A percentile compares a stretch with the other conserved stretches of the same genome.
These are phyloP conservation scores for Aethionema arabicum DNA, from an alignment of 345 rosid genomes.

Conservation along the genomic window DNA sequence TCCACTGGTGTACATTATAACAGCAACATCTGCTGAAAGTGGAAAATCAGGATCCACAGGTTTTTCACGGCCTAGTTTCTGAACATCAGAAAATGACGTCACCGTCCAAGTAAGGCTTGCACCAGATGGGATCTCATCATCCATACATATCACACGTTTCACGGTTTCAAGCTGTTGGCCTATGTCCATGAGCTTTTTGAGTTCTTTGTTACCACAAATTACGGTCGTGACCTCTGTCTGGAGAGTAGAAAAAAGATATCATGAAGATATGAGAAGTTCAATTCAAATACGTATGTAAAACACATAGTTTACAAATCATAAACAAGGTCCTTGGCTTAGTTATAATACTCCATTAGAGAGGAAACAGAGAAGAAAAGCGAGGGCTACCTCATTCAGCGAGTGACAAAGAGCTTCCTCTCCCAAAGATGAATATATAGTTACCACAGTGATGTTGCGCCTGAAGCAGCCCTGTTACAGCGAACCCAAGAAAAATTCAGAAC, in stretches of 20 bases:
- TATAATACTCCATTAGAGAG: background rate
- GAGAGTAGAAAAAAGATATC: slow-evolving; percentile 21
- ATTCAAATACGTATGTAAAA: no score
- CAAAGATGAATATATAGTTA: slow-evolving; percentile 88
- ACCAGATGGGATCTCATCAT: slow-evolving; percentile 66
- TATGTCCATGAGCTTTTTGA: slow-evolving; percentile 75
- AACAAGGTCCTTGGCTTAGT: background rate
- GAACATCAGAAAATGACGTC: slow-evolving; percentile 59
- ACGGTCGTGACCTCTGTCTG: slow-evolving; percentile 97
- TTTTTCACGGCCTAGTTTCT: slow-evolving; percentile 72
- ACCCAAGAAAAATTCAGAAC: background rate
- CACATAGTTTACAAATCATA: no score
- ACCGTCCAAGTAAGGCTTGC: slow-evolving; percentile 58
- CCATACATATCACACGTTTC: slow-evolving; percentile 81
- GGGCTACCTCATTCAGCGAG: slow-evolving; percentile 84
- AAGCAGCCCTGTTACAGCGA: slow-evolving; percentile 73
- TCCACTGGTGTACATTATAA: slow-evolving; percentile 99
- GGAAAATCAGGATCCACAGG: slow-evolving; percentile 74
- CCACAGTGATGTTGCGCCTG: slow-evolving; percentile 82
- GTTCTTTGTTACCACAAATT: slow-evolving; percentile 84
- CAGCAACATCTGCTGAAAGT: slow-evolving; percentile 75
- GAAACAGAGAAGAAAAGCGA: slow-evolving; percentile 32
- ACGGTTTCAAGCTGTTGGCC: slow-evolving; percentile 90
- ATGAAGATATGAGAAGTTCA: slow-evolving; percentile 3
- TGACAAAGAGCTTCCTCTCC: slow-evolving; percentile 97